phyloP scores from a whole-genome alignment of 1,139 yeast species.

The Pneumocystis canis region DNA sequence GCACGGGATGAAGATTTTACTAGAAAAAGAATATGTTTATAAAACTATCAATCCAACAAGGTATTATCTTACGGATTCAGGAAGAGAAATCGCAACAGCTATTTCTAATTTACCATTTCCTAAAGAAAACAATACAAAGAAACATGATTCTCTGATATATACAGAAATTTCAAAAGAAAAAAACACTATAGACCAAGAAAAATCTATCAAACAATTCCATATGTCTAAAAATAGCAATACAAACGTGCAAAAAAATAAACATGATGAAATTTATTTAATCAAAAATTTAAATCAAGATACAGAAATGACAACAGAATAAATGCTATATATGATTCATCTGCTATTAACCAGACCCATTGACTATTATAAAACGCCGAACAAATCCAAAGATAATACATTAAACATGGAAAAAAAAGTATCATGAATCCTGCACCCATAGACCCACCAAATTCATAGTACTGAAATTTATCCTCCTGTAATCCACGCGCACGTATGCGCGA shows the following conservation, averaged over 20 bases:
- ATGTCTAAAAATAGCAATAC: background rate
- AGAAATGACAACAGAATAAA: background rate
- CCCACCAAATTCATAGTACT: conserved; percentile 79
- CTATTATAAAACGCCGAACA: conserved; percentile 71
- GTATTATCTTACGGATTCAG: conserved; percentile 60
- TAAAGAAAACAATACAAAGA: conserved; percentile 13
- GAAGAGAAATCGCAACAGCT: conserved; percentile 45
- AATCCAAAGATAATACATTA: conserved; percentile 97
- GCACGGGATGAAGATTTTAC: conserved; percentile 52
- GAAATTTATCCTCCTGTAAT: conserved; percentile 22
- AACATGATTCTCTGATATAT: conserved; percentile 9
- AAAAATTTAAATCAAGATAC: background rate
- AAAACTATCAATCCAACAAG: conserved; percentile 45
- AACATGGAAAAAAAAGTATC: conserved; percentile 80
- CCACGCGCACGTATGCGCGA: background rate
- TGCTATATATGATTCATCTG: conserved; percentile 48
- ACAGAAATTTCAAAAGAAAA: background rate
- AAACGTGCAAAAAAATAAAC: background rate
- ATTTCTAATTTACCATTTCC: conserved; percentile 34
- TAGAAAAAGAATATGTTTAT: conserved; percentile 47
- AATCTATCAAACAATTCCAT: background rate
- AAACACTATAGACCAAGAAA: background rate
- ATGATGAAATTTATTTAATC: background rate
- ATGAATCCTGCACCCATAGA: conserved; percentile 79
- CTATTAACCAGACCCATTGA: conserved; percentile 50